A percentile compares a stretch with the other conserved stretches of the same genome.
Evolutionary conservation across 495 filamentous ascomycete genomes (phyloP).

Genomic region (Bryoglossum gracile): DNA sequence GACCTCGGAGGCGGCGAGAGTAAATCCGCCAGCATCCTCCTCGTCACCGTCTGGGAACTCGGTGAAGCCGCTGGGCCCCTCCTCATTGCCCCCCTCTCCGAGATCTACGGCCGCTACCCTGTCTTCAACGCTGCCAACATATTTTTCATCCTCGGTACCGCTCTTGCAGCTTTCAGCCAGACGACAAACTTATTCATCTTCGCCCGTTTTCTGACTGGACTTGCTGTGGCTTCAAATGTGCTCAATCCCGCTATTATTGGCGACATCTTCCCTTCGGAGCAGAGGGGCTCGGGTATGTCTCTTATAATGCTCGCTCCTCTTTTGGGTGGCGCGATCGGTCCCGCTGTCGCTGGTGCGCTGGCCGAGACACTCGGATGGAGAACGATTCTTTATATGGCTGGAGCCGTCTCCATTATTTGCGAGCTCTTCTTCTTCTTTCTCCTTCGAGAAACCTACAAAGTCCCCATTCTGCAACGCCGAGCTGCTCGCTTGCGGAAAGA

Average conservation of each 20-base stretch:
- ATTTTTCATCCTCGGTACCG: constrained; percentile 40
- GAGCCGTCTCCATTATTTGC: constrained; percentile 38
- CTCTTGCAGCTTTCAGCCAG: constrained; percentile 36
- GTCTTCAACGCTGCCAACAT: constrained; percentile 46
- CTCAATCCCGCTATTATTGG: constrained; percentile 52
- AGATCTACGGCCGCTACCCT: constrained; percentile 47
- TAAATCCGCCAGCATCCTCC: constrained; percentile 41
- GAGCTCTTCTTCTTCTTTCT: constrained; percentile 34
- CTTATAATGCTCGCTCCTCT: constrained; percentile 42
- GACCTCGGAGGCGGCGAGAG: constrained; percentile 36
- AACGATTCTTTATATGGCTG: constrained; percentile 49
- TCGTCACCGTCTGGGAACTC: constrained; percentile 54
- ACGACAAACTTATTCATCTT: constrained; percentile 38
- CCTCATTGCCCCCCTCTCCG: constrained; percentile 51
- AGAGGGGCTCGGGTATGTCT: constrained; percentile 45
- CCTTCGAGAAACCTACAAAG: constrained; percentile 44
- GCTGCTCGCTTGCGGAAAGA: constrained; percentile 36
- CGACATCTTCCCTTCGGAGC: constrained; percentile 45
- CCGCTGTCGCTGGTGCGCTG: constrained; percentile 47
- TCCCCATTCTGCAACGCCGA: constrained; percentile 36
- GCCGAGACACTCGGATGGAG: constrained; percentile 47
- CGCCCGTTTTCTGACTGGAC: constrained; percentile 42
- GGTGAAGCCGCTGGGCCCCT: constrained; percentile 51
- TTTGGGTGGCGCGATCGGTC: constrained; percentile 37
- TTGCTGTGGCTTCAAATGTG: constrained; percentile 46